Conservation (phyloP, 768 basidiomycete species). For the Hericium rajendrae region DNA sequence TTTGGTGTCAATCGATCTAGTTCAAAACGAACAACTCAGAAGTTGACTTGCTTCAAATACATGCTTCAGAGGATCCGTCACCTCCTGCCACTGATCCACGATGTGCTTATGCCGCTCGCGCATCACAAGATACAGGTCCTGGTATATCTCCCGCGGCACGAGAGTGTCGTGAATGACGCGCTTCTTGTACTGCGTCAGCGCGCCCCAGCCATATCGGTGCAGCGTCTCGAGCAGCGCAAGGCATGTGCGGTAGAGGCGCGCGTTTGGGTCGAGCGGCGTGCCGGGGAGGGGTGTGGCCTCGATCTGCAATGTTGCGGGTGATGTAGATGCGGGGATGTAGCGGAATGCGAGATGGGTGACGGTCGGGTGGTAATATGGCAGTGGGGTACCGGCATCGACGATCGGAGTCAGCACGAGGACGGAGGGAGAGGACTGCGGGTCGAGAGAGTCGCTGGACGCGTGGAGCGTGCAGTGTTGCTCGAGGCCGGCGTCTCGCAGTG, state of each 20-base stretch:
- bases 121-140: constrained; percentile 84
- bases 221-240: constrained; percentile 73
- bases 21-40: too few relatives aligned
- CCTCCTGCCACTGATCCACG: constrained; percentile 67
- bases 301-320: constrained; percentile 34
- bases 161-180: constrained; percentile 77
- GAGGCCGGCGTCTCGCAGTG: constrained; percentile 60
- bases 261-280: constrained; percentile 39
- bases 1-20: too few relatives aligned
- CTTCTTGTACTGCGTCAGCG: constrained; percentile 74
- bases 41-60: constrained; percentile 63
- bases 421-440: constrained; percentile 13
- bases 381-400: constrained; percentile 26
- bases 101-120: constrained; percentile 76
- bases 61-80: constrained; percentile 82
- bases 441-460: constrained; percentile 16
- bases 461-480: constrained; percentile 80
- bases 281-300: constrained; percentile 44
- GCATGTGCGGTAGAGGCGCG: constrained; percentile 72
- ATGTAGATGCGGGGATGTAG: constrained; percentile 34
- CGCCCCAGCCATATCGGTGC: constrained; percentile 86
- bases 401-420: constrained; percentile 55
- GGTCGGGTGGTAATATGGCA: constrained; percentile 89
- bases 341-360: constrained; percentile 76
- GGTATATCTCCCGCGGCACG: constrained; percentile 68